Base-by-base conservation (phyloP, 2,329 filamentous ascomycete species). In the Colletotrichum sp. region DNA sequence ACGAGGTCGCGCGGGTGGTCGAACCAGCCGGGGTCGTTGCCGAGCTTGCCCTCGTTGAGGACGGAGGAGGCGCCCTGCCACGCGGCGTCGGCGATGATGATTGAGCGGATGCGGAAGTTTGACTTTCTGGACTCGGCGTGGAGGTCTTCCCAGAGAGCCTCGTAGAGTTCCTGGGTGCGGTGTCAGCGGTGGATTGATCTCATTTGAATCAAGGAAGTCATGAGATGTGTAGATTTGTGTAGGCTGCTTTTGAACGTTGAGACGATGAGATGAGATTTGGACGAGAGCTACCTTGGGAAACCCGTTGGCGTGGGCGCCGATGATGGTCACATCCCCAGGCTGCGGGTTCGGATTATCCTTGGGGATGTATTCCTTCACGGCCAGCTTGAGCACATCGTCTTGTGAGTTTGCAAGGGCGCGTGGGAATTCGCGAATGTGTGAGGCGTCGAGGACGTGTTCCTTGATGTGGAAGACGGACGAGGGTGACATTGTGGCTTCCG, bases 31-130 rank as follows among this genome's bases (percentile, higher is more conserved):
- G 77, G 95, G 83, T 99, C 96, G 83, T 98, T 94, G 72, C 96
- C 96, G 2, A 98, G 86, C 13, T 89, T 87, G 55, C 88, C 82
- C 84, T 96, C 94, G 83, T 98, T 99, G 57, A 98, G 82, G 13
- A 94, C 87, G 52, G 94, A 92, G 82, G 94, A 98, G 80, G 92
- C 88, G 43, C 96, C 96, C 86, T 98, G 95, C 82, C 95, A 93
- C 34, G 95, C 93, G n/a, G 94, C 92, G 85, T 99, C 96, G 77
- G 95, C 93, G 80, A 98, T 97, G 94, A 95, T 98, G 79, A 99
- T 96, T 77, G 91, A 89, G 73, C 95, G 91, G 80, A 99, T 95
- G 3, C 90, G 88, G 79, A 98, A 91, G 21, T 92, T 92, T 69
- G 28, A 9, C 55, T 36, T 24, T 84, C 82, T 78, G 8, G 93